A percentile compares a stretch with the other conserved stretches of the same genome.
Evolutionary conservation across 2,329 filamentous ascomycete genomes (phyloP).

Genomic region (Teratosphaeria zuluensis): DNA sequence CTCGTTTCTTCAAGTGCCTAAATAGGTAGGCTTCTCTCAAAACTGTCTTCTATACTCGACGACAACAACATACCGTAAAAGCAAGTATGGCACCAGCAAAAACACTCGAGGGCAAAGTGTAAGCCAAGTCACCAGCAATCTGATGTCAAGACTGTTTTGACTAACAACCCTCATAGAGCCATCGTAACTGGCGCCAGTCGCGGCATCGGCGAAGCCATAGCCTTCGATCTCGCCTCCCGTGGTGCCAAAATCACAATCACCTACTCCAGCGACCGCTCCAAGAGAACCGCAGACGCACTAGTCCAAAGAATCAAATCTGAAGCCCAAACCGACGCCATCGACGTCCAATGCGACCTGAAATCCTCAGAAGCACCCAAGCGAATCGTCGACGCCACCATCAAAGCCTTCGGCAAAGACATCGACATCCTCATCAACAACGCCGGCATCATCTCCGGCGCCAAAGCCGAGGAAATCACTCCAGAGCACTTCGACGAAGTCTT

Average conservation of each 20-base stretch:
- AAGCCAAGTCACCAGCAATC: not conserved
- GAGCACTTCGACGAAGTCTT: not conserved
- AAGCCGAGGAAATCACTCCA: not conserved
- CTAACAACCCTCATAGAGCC: not conserved
- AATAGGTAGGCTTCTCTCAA: too few relatives aligned
- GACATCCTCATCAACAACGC: conserved; percentile 3
- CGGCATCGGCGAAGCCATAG: conserved; percentile 1
- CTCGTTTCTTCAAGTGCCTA: too few relatives aligned
- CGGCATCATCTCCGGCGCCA: not conserved
- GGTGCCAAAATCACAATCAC: not conserved
- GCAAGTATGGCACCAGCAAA: not conserved
- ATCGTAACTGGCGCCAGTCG: not conserved
- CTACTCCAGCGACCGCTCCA: not conserved
- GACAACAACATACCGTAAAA: not conserved
- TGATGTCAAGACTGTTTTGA: not conserved
- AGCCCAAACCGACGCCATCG: not conserved
- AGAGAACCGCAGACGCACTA: not conserved
- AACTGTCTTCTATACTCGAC: too few relatives aligned
- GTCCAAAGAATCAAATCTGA: not conserved
- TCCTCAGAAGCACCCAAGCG: not conserved
- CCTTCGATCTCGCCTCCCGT: not conserved
- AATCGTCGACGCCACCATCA: not conserved
- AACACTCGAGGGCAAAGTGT: not conserved
- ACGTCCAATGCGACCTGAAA: not conserved
- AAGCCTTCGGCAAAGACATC: not conserved